Evolutionary conservation across 345 rosid species (phyloP).

Genomic region (Anastatica hierochuntica): DNA sequence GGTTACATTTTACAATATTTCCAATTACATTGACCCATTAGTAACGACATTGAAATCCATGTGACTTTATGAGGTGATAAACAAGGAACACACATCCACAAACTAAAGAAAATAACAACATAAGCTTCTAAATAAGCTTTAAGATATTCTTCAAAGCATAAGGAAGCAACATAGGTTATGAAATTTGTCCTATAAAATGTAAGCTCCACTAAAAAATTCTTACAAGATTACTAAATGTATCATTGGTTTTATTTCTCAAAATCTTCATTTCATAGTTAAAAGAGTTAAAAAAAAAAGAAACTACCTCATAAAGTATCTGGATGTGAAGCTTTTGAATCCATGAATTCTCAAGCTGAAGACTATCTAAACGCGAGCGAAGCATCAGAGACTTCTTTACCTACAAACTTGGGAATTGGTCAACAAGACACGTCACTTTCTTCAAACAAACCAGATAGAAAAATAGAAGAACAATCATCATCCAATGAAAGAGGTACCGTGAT

Average conservation of each 20-base stretch:
- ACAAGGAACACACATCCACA: constrained; percentile 52
- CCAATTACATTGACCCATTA: no score
- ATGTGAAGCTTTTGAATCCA: constrained; percentile 41
- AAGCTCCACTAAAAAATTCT: not conserved
- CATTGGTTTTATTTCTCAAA: no score
- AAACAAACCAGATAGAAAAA: constrained; percentile 23
- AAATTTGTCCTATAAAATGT: constrained; percentile 35
- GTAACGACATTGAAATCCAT: no score
- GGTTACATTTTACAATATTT: no score
- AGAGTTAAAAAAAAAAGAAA: constrained; percentile 36
- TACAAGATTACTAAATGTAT: not conserved
- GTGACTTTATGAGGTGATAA: no score
- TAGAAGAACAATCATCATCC: constrained; percentile 10
- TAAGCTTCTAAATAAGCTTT: constrained; percentile 40
- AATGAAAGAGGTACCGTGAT: not conserved
- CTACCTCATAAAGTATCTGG: constrained; percentile 46
- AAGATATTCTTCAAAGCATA: constrained; percentile 40
- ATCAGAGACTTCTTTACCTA: constrained; percentile 15
- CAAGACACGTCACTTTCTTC: constrained; percentile 18
- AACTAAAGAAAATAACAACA: constrained; percentile 33
- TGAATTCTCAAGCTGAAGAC: constrained; percentile 45
- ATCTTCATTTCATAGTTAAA: constrained; percentile 41
- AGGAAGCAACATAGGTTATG: constrained; percentile 42
- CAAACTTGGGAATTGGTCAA: constrained; percentile 12
- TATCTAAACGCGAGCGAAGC: constrained; percentile 25